A percentile compares a stretch with the other conserved stretches of the same genome.
Conservation (phyloP, 768 basidiomycete species). For the Boletus rufocinnamomeus region DNA sequence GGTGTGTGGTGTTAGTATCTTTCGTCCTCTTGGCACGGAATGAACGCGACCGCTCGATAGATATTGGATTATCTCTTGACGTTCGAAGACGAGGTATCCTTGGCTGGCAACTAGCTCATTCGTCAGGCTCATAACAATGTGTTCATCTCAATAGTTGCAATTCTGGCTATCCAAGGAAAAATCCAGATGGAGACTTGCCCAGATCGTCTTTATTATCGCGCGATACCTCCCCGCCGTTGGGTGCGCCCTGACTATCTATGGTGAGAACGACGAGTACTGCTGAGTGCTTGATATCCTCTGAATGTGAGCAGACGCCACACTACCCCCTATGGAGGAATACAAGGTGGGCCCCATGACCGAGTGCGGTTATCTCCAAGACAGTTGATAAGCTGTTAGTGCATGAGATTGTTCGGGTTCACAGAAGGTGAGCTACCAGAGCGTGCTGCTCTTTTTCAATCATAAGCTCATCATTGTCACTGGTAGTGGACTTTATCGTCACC, state of each 20-base stretch:
- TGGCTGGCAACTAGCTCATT: not conserved
- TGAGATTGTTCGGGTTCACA: not conserved
- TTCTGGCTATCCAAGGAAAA: not conserved
- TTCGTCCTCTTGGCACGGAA: not conserved
- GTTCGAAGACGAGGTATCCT: not conserved
- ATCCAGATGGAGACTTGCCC: not conserved
- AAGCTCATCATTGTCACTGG: not conserved
- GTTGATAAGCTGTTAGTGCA: not conserved
- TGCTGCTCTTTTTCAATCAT: not conserved
- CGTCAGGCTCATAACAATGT: not conserved
- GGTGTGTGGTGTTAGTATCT: not conserved
- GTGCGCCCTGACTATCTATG: not conserved
- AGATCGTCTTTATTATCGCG: not conserved
- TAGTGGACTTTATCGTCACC: not conserved
- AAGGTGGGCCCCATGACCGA: not conserved
- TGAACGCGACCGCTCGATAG: not conserved
- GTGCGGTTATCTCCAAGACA: too few relatives aligned
- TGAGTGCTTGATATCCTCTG: not conserved
- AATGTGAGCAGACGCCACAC: not conserved
- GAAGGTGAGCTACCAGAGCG: not conserved
- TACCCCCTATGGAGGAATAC: not conserved
- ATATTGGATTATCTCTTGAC: not conserved
- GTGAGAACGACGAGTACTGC: not conserved
- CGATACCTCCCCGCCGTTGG: not conserved
- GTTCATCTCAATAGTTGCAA: not conserved